phyloP scores from a whole-genome alignment of 805 yeast genomes.

The Candida tammaniensis region DNA sequence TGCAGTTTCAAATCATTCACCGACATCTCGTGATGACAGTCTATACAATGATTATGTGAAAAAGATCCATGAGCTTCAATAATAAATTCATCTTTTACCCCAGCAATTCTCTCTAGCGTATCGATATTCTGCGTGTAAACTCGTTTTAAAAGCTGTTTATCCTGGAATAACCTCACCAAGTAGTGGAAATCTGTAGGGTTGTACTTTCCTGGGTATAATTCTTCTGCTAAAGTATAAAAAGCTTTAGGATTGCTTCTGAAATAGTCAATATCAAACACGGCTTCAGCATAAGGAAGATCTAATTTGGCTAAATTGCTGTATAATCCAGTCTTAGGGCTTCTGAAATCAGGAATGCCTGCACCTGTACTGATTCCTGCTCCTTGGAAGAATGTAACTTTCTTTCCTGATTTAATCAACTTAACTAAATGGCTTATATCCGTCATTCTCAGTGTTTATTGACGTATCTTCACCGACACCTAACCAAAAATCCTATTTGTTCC shows the following conservation, averaged over 20 bases:
- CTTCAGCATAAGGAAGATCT: conserved; percentile 88
- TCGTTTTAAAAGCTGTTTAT: conserved; percentile 58
- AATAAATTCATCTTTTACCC: conserved; percentile 58
- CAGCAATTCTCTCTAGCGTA: conserved; percentile 84
- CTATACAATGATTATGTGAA: conserved; percentile 78
- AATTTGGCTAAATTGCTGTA: conserved; percentile 75
- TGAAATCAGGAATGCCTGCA: conserved; percentile 94
- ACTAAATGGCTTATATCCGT: conserved; percentile 24
- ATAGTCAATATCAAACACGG: conserved; percentile 88
- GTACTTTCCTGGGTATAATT: conserved; percentile 84
- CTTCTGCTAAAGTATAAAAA: conserved; percentile 79
- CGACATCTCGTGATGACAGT: conserved; percentile 58
- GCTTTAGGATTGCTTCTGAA: conserved; percentile 76
- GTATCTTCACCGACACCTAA: no score
- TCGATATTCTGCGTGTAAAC: conserved; percentile 93
- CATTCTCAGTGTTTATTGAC: neutral
- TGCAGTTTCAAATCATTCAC: conserved; percentile 41
- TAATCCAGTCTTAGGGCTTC: conserved; percentile 87
- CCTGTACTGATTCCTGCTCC: conserved; percentile 96
- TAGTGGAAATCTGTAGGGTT: conserved; percentile 80
- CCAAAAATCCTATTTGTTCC: no score
- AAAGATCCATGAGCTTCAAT: conserved; percentile 97
- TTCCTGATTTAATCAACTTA: conserved; percentile 27
- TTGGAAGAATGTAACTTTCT: conserved; percentile 61
- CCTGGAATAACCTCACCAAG: conserved; percentile 65